These are phyloP conservation scores for Craspedostauros australis DNA, from an alignment of 108 stramenopile genomes.

Conservation along the genomic window DNA sequence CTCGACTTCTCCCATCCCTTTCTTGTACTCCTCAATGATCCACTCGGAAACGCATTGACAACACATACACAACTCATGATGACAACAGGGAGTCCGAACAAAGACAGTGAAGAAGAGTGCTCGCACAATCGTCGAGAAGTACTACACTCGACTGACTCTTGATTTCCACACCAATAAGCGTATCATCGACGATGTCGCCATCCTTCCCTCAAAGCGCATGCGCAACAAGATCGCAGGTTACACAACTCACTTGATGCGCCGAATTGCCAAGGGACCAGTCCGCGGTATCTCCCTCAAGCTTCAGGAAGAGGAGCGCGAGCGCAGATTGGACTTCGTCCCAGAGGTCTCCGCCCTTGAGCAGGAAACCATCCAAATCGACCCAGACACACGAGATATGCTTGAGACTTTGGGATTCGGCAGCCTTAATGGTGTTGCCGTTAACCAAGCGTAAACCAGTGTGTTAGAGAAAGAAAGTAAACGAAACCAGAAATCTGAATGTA, in stretches of 20 bases:
- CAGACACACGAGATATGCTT: slow-evolving; percentile 95
- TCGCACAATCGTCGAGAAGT: slow-evolving; percentile 99
- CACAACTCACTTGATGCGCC: slow-evolving; percentile 99
- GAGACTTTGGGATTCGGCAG: slow-evolving; percentile 87
- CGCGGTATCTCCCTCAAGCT: slow-evolving; percentile 98
- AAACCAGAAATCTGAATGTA: too few relatives aligned
- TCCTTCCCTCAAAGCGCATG: slow-evolving; percentile 99
- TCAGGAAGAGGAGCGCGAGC: slow-evolving; percentile 99
- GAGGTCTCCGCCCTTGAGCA: slow-evolving; percentile 98
- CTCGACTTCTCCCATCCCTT: too few relatives aligned
- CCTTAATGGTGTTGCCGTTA: slow-evolving; percentile 74
- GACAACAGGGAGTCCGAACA: slow-evolving; percentile 99
- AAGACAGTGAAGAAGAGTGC: slow-evolving; percentile 99
- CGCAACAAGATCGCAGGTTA: slow-evolving; percentile 99
- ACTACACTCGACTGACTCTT: slow-evolving; percentile 97
- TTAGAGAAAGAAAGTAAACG: too few relatives aligned
- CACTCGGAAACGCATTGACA: too few relatives aligned
- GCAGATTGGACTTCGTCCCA: slow-evolving; percentile 99
- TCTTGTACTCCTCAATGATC: too few relatives aligned
- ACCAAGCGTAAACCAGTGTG: too few relatives aligned
- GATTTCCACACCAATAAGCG: slow-evolving; percentile 99
- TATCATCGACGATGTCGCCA: slow-evolving; percentile 94
- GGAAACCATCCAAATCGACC: slow-evolving; percentile 92
- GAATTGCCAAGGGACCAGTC: slow-evolving; percentile 98
- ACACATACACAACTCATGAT: too few relatives aligned